A percentile compares a stretch with the other conserved stretches of the same genome.
These are phyloP conservation scores for Secale cereale DNA, from an alignment of 176 grass and related monocot species.

Conservation along the genomic window DNA sequence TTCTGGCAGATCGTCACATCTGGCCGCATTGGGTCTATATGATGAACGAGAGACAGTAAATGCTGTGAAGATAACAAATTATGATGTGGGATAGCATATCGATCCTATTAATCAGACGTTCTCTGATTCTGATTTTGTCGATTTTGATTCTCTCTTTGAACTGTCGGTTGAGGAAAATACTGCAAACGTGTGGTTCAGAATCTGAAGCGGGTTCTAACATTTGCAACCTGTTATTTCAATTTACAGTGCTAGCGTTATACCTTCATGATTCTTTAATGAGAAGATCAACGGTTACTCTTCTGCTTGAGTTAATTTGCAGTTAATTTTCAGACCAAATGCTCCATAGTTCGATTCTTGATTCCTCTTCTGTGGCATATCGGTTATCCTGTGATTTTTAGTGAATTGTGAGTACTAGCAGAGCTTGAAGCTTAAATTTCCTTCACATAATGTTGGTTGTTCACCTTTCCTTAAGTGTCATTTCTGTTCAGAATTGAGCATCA, in stretches of 20 bases:
- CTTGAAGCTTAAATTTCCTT: background rate
- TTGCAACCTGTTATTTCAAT: background rate
- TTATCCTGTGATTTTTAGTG: background rate
- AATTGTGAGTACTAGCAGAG: background rate
- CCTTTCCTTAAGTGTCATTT: background rate
- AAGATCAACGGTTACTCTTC: background rate
- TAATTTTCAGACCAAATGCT: background rate
- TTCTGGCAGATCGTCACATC: conserved; percentile 18
- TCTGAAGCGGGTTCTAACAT: background rate
- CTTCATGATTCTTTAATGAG: background rate
- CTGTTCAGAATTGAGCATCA: background rate
- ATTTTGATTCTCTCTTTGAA: background rate
- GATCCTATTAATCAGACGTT: background rate
- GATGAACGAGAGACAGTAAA: background rate
- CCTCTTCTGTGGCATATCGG: background rate
- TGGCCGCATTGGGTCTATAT: background rate
- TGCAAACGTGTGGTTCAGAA: background rate
- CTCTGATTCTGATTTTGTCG: background rate
- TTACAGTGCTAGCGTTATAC: background rate
- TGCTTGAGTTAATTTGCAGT: background rate
- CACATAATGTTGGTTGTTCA: background rate
- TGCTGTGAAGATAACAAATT: background rate
- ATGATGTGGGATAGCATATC: background rate
- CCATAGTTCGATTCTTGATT: background rate
- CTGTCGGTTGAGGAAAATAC: background rate